Evolutionary conservation across 2,329 filamentous ascomycete genomes (phyloP), one percentile per base, ranked within the genome.

Genomic region (Ceratocystis huliohia): DNA sequence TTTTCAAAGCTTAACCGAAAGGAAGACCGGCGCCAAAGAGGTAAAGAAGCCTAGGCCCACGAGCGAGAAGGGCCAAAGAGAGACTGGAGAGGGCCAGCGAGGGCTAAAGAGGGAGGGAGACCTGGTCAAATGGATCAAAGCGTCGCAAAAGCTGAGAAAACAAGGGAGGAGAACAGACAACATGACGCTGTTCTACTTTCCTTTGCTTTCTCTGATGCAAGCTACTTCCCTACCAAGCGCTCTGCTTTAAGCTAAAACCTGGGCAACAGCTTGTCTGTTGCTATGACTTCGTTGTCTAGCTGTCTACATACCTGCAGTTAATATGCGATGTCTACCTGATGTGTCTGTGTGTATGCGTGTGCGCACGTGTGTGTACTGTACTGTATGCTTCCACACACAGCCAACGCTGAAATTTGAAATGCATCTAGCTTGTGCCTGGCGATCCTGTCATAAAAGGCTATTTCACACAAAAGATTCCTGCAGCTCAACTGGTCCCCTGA

Each of bases 1-100:
- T 59, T 59, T 59, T n/a, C 22, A 59, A 33, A 59, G 56, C 56
- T 59, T 59, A 59, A 59, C 56, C 56, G 56, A 59, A 59, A 33
- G 56, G 30, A 59, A 59, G 17, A 59, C 56, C 6, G 33, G 30
- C 56, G 56, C 28, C 28, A 59, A 33, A n/a, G 22, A 33, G 56
- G 17, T 59, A n/a, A 30, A 59, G 56, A 53, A 53, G 48, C 48
- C 48, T n/a, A 53, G 48, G 28, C 56, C 28, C 10, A 41, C 37
- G 37, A 41, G 37, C 37, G 37, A 41, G 37, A 41, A 41, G 13
- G 37, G 37, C 13, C 37, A 41, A 41, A 41, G 37, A 41, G 33
- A 37, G 33, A 13, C 33, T 37, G 10, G 33, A 37, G 10, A 41
- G 37, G 10, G 10, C 37, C 37, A 41, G 10, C 7, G 37, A 30